These are phyloP conservation scores for Hypsizygus marmoreus DNA, from an alignment of 768 basidiomycete species.

Conservation along the genomic window DNA sequence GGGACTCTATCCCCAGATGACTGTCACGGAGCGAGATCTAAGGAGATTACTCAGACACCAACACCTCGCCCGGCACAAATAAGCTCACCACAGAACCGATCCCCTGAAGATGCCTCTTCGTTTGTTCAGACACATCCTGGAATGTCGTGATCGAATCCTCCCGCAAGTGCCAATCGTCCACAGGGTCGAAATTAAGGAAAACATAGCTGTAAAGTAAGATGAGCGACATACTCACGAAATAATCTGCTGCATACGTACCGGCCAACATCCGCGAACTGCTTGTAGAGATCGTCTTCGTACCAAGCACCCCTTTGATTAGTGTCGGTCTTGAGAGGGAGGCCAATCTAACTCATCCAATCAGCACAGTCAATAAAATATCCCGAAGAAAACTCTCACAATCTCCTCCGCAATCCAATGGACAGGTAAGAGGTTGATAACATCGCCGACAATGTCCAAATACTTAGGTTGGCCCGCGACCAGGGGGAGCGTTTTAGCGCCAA, in stretches of 20 bases:
- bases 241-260: slow-evolving; percentile 35
- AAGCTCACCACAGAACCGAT: slow-evolving; percentile 23
- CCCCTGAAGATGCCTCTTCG: slow-evolving; percentile 32
- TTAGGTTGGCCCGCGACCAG: slow-evolving; percentile 26
- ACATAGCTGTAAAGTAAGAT: slow-evolving; percentile 37
- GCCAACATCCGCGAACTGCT: slow-evolving; percentile 50
- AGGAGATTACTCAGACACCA: too few species aligned
- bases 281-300: slow-evolving; percentile 41
- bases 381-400: slow-evolving; percentile 44
- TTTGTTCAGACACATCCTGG: slow-evolving; percentile 26
- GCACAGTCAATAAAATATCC: slow-evolving; percentile 5
- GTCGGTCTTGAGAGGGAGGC: slow-evolving; percentile 43
- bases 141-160: slow-evolving; percentile 38
- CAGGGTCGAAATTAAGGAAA: slow-evolving; percentile 44
- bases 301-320: slow-evolving; percentile 29
- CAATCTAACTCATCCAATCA: slow-evolving; percentile 31
- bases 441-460: slow-evolving; percentile 61
- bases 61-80: too few species aligned
- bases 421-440: slow-evolving; percentile 67
- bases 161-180: slow-evolving; percentile 49
- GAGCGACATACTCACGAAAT: neutral
- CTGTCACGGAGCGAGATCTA: too few species aligned
- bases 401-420: slow-evolving; percentile 61
- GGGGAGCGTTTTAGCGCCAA: slow-evolving; percentile 36
- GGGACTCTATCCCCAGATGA: too few species aligned